These are phyloP conservation scores for Naganishia sp. DNA, from an alignment of 1,284 basidiomycete species.

Conservation along the genomic window DNA sequence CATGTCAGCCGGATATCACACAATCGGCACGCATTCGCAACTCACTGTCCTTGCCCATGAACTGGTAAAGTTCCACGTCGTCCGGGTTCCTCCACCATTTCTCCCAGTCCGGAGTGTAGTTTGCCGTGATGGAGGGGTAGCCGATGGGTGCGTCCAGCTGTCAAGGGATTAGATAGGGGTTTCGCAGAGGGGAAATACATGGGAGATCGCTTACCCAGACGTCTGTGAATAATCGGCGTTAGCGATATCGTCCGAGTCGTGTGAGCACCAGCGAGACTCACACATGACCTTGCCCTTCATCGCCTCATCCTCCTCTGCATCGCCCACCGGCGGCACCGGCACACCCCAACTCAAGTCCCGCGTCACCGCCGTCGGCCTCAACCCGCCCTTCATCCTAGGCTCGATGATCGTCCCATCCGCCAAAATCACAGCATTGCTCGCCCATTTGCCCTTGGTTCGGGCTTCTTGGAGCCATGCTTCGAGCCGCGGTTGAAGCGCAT, in stretches of 20 bases:
- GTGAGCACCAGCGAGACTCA: constrained; percentile 55
- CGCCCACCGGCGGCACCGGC: constrained; percentile 74
- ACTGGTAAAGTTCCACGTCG: constrained; percentile 91
- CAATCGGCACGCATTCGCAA: constrained; percentile 1
- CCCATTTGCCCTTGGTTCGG: constrained; percentile 84
- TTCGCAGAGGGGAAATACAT: background rate
- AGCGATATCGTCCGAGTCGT: constrained; percentile 23
- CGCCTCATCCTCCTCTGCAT: constrained; percentile 68
- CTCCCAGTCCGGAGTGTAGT: constrained; percentile 92
- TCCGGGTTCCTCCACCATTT: constrained; percentile 96
- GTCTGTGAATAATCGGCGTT: constrained; percentile 57
- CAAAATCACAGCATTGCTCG: constrained; percentile 86
- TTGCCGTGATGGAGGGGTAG: constrained; percentile 96
- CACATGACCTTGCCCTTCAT: constrained; percentile 97
- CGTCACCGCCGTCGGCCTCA: constrained; percentile 88
- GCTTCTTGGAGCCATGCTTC: constrained; percentile 87
- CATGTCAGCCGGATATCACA: background rate
- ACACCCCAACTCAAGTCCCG: constrained; percentile 97
- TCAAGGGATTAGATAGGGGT: constrained; percentile 13
- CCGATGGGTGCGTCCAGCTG: constrained; percentile 98
- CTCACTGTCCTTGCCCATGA: constrained; percentile 93
- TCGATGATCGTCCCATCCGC: constrained; percentile 85
- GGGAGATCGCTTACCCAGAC: constrained; percentile 70
- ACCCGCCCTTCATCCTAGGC: constrained; percentile 80
- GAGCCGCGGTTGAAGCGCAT: constrained; percentile 76